These are phyloP conservation scores for Firmiana major DNA, from an alignment of 345 rosid species.

Conservation along the genomic window DNA sequence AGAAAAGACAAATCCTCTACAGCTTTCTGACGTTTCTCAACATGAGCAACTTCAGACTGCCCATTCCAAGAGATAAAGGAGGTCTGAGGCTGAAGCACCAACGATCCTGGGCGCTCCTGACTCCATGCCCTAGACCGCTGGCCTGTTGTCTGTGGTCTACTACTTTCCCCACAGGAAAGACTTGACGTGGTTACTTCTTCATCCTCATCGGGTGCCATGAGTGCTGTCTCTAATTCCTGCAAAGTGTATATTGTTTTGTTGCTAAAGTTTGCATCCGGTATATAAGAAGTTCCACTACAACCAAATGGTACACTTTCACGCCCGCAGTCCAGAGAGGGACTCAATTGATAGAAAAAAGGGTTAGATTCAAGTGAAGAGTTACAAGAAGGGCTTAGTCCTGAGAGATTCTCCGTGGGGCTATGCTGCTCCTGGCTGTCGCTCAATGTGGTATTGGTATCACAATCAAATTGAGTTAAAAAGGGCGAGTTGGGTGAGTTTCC, in stretches of 20 bases:
- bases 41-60: conserved; percentile 26
- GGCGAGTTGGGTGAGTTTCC: conserved; percentile 48
- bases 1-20: conserved; percentile 21
- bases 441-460: conserved; percentile 33
- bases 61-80: conserved; percentile 26
- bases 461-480: conserved; percentile 34
- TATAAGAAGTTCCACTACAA: conserved; percentile 26
- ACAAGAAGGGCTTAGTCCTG: conserved; percentile 47
- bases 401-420: conserved; percentile 43
- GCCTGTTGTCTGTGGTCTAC: conserved; percentile 27
- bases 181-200: conserved; percentile 27
- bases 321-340: conserved; percentile 32
- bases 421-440: conserved; percentile 51
- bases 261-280: conserved; percentile 33
- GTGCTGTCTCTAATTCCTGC: conserved; percentile 46
- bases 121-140: conserved; percentile 31
- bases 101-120: conserved; percentile 28
- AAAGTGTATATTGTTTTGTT: conserved; percentile 33
- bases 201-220: conserved; percentile 46
- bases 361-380: conserved; percentile 40
- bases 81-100: conserved; percentile 30
- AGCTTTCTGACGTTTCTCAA: conserved; percentile 34
- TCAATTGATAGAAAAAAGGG: conserved; percentile 26
- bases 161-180: conserved; percentile 20
- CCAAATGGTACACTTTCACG: conserved; percentile 18